A percentile compares a stretch with the other conserved stretches of the same genome.
Conservation (phyloP, 2,329 filamentous ascomycete genomes). For the Colletotrichum limetticola region DNA sequence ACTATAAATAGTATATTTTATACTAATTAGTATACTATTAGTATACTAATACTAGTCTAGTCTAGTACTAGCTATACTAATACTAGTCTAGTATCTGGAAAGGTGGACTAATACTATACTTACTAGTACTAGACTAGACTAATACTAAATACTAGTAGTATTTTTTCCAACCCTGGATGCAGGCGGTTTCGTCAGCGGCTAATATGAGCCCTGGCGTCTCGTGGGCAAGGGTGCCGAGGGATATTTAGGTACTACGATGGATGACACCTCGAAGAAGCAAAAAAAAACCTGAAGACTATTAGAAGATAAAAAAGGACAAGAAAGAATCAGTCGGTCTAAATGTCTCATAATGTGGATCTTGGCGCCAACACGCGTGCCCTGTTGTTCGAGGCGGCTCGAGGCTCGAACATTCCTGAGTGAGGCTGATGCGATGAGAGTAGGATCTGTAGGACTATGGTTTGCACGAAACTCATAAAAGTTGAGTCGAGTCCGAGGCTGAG, state of each 20-base stretch:
- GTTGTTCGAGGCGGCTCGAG: background rate
- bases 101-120: too few relatives aligned
- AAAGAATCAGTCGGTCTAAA: background rate
- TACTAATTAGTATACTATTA: too few relatives aligned
- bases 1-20: too few relatives aligned
- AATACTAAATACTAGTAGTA: too few relatives aligned
- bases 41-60: too few relatives aligned
- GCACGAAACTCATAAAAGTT: background rate
- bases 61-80: too few relatives aligned
- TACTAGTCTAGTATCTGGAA: too few relatives aligned
- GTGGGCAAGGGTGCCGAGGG: background rate
- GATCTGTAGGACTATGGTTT: background rate
- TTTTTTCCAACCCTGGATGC: too few relatives aligned
- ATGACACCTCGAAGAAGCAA: too few relatives aligned
- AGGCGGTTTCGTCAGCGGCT: background rate
- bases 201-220: background rate
- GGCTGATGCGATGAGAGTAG: background rate
- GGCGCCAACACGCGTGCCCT: background rate
- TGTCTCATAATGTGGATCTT: background rate
- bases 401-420: background rate
- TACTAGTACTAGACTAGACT: too few relatives aligned
- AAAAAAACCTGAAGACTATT: background rate
- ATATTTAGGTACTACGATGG: background rate
- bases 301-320: background rate
- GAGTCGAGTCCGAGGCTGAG: slow-evolving; percentile 3